phyloP scores from a whole-genome alignment of 129 eudicot genomes.

The Arctium minus region DNA sequence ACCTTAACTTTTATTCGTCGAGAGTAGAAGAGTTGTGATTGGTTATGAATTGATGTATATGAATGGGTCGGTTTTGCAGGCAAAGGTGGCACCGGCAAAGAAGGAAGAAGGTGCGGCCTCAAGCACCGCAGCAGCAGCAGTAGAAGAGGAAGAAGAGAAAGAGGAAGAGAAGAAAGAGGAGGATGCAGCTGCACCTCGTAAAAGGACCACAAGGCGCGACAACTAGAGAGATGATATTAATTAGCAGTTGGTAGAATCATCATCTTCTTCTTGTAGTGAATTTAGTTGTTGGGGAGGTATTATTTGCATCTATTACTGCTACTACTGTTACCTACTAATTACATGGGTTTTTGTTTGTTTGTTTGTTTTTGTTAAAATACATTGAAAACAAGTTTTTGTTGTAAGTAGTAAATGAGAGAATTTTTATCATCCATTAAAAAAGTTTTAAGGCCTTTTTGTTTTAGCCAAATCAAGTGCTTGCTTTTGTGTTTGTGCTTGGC shows the following conservation, averaged over 20 bases:
- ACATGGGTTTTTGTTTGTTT: not conserved
- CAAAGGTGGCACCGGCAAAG: constrained; percentile 31
- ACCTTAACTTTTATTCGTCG: too few species aligned
- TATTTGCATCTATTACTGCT: not conserved
- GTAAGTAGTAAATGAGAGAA: not conserved
- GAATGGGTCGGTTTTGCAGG: constrained; percentile 10
- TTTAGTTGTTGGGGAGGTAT: not conserved
- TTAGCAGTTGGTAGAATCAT: not conserved
- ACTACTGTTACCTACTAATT: not conserved
- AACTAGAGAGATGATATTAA: constrained; percentile 20
- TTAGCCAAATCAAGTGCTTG: too few species aligned
- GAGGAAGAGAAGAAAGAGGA: constrained; percentile 51
- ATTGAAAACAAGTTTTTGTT: not conserved
- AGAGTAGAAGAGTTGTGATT: too few species aligned
- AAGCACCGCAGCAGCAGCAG: constrained; percentile 14
- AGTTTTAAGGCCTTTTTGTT: not conserved
- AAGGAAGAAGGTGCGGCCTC: constrained; percentile 42
- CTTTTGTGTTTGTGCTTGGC: too few species aligned
- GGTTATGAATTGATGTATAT: too few species aligned
- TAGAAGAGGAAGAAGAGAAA: not conserved
- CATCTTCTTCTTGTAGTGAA: not conserved
- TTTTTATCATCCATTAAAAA: not conserved
- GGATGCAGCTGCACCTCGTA: constrained; percentile 55
- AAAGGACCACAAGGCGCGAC: constrained; percentile 56
- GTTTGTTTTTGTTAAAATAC: not conserved